A percentile compares a stretch with the other conserved stretches of the same genome.
phyloP scores from a whole-genome alignment of 495 filamentous ascomycete species.

The Aspergillus saccharolyticus region DNA sequence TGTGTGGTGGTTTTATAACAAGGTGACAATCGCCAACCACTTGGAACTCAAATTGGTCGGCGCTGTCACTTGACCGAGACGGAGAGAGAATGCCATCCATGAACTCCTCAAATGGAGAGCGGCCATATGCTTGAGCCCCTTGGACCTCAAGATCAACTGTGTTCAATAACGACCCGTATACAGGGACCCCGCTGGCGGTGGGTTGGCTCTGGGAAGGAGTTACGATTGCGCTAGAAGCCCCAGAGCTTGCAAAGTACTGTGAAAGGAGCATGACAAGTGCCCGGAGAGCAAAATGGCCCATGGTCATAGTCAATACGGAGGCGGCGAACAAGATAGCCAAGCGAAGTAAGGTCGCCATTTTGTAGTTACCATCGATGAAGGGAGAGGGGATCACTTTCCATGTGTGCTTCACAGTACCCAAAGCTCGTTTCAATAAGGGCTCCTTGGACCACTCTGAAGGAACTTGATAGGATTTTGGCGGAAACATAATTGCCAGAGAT shows the following conservation, averaged over 20 bases:
- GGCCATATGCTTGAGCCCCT: constrained; percentile 9
- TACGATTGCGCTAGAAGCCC: constrained; percentile 20
- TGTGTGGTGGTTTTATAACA: constrained; percentile 52
- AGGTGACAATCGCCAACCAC: constrained; percentile 58
- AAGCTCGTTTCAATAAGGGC: constrained; percentile 11
- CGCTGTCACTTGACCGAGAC: constrained; percentile 6
- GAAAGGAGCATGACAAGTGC: constrained; percentile 21
- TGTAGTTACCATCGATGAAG: constrained; percentile 30
- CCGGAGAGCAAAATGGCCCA: constrained; percentile 32
- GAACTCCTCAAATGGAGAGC: constrained; percentile 18
- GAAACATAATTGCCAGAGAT: constrained; percentile 52
- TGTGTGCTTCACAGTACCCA: constrained; percentile 28
- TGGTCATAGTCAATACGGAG: constrained; percentile 30
- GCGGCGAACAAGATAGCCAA: constrained; percentile 38
- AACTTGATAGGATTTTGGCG: constrained; percentile 27
- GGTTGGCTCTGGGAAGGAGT: constrained; percentile 9
- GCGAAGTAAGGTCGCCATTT: constrained; percentile 36
- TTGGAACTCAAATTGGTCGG: constrained; percentile 54
- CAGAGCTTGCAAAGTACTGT: constrained; percentile 24
- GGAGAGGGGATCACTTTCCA: constrained; percentile 23
- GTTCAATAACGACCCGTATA: constrained; percentile 19
- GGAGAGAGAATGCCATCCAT: constrained; percentile 18
- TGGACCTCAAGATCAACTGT: constrained; percentile 16
- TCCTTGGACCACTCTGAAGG: constrained; percentile 13
- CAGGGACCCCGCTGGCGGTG: constrained; percentile 17